phyloP scores from a whole-genome alignment of 352 stramenopile genomes.

The Poterioochromonas sp. region DNA sequence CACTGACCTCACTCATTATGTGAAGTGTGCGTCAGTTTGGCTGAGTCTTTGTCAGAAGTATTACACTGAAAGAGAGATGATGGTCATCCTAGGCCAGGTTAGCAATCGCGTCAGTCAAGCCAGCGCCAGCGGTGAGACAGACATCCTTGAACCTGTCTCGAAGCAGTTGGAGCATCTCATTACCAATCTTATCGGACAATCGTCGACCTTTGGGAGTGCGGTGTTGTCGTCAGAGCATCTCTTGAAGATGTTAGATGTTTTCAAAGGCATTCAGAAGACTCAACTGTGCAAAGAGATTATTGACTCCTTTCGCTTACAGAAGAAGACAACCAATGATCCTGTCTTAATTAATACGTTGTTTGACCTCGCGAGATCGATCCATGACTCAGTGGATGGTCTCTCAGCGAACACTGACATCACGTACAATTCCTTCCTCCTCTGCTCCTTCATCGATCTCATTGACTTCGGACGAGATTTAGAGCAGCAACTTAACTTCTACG shows the following conservation, averaged over 20 bases:
- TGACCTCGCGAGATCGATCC: conserved; percentile 64
- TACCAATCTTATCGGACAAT: conserved; percentile 33
- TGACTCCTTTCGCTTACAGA: conserved; percentile 8
- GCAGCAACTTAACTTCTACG: conserved; percentile 68
- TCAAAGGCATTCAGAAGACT: conserved; percentile 65
- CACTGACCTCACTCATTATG: conserved; percentile 61
- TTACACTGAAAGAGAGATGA: conserved; percentile 63
- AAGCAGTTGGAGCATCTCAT: conserved; percentile 37
- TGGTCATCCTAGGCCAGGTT: conserved; percentile 69
- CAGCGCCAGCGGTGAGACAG: conserved; percentile 47
- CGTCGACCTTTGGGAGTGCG: conserved; percentile 36
- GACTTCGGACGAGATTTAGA: conserved; percentile 59
- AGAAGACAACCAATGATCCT: conserved; percentile 33
- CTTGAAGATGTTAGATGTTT: conserved; percentile 65
- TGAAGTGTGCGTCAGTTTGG: conserved; percentile 64
- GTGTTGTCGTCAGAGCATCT: conserved; percentile 40
- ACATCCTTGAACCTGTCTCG: neutral
- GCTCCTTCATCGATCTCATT: conserved; percentile 60
- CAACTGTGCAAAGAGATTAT: conserved; percentile 55
- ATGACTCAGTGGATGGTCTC: conserved; percentile 67
- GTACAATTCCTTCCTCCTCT: conserved; percentile 59
- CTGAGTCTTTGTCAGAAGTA: conserved; percentile 70
- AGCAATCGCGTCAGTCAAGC: conserved; percentile 45
- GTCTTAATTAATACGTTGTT: conserved; percentile 68
- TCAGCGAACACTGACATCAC: conserved; percentile 54